Evolutionary conservation across 108 stramenopile genomes (phyloP), one percentile per base, ranked within the genome.

Genomic region (Cyclotella cryptica): DNA sequence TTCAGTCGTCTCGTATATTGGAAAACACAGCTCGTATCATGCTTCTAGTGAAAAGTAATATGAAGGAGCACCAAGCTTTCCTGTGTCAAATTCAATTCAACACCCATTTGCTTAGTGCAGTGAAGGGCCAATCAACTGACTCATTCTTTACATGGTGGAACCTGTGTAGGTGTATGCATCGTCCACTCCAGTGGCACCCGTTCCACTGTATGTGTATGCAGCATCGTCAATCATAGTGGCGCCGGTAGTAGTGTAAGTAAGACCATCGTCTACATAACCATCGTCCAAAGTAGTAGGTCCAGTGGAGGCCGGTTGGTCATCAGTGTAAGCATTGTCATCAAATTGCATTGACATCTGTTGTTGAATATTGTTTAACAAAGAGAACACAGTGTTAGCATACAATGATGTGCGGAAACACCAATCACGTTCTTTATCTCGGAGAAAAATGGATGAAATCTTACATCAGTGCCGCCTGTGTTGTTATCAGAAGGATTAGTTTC

Each of bases 41-140:
- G 35, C 35, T 35, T 35, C 2, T 6, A 35, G 35, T 6, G 2
- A 35, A 35, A 35, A 35, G 2, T 2, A 35, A 35, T 35, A 35
- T 35, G 35, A 35, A 35, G 6, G 6, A 35, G 35, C 35, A 35
- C 35, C 35, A 35, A 35, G 35, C 35, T 35, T 2, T 35, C 6
- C 12, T n/a, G 55, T 24, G 24, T 26, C 12, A 26, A 57, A 57
- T 57, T 57, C 55, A 57, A 57, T 57, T 57, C 21, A 19, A 57
- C 55, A 26, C 55, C 3, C 24, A 26, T 57, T 57, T 12, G 3
- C 19, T 26, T 24, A 12, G 55, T 57, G 12, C 22, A 26, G 55
- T 24, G n/a, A 7, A 2, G 12, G 24, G 19, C 19, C 12, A 21
- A 57, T 24, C 12, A 24, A 19, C 24, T 12, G 22, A 8, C 12